phyloP scores from a whole-genome alignment of 345 rosid genomes.

The Erysimum cheiranthoides region DNA sequence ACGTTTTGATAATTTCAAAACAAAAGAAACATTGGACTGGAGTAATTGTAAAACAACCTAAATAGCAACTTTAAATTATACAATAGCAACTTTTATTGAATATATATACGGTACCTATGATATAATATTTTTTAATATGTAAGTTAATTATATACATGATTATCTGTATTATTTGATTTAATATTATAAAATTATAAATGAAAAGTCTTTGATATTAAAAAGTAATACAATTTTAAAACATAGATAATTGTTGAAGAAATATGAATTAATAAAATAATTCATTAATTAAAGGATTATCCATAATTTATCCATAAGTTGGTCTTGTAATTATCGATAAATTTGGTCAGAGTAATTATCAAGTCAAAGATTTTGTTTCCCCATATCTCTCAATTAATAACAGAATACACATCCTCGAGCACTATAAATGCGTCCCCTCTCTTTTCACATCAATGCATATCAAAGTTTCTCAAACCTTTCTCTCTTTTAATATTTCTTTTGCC shows the following conservation, averaged over 20 bases:
- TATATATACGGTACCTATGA: too few relatives aligned
- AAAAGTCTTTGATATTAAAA: too few relatives aligned
- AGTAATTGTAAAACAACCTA: too few relatives aligned
- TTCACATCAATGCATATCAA: neutral
- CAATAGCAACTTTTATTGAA: too few relatives aligned
- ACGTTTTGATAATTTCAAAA: too few relatives aligned
- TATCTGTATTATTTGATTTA: neutral
- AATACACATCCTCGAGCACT: neutral
- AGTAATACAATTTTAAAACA: too few relatives aligned
- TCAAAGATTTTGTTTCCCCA: neutral
- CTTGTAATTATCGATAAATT: neutral
- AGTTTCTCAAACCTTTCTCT: neutral
- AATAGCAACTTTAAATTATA: too few relatives aligned
- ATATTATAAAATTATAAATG: neutral
- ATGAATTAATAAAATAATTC: too few relatives aligned
- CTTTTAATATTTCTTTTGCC: neutral
- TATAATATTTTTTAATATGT: too few relatives aligned
- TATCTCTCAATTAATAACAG: slow-evolving; percentile 16
- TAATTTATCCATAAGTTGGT: neutral
- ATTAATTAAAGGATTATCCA: neutral
- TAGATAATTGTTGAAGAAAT: neutral
- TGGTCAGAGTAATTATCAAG: neutral
- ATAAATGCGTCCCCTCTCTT: slow-evolving; percentile 9
- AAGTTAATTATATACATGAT: neutral
- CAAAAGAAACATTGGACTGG: too few relatives aligned